These are phyloP conservation scores for Suillus occidentalis DNA, from an alignment of 768 basidiomycete genomes.

Conservation along the genomic window DNA sequence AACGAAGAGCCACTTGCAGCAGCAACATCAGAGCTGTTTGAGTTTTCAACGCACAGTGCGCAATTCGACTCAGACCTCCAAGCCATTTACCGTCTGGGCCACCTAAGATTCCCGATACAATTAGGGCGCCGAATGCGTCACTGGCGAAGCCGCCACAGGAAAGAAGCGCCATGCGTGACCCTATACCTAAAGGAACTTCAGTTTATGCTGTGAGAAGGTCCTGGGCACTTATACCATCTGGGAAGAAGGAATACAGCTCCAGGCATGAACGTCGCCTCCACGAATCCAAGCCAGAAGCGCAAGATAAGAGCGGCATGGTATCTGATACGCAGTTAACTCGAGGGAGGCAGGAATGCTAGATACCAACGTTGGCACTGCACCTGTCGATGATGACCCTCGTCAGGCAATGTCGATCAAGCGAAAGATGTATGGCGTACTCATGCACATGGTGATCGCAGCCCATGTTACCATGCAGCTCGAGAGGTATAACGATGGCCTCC, in stretches of 20 bases:
- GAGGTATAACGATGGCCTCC: constrained; percentile 62
- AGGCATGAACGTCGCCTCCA: constrained; percentile 67
- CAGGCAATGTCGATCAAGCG: background rate
- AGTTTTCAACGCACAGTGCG: background rate
- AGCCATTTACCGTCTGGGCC: constrained; percentile 67
- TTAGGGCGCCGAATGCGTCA: constrained; percentile 77
- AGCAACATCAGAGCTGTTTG: background rate
- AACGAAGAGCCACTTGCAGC: constrained; percentile 65
- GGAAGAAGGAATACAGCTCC: constrained; percentile 65
- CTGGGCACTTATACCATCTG: constrained; percentile 45
- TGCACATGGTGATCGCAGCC: constrained; percentile 58
- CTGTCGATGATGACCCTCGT: constrained; percentile 9
- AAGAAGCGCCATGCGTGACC: constrained; percentile 61
- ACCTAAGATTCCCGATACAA: constrained; percentile 72
- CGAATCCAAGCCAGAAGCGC: constrained; percentile 75
- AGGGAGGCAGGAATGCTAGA: too few species aligned
- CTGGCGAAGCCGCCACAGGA: constrained; percentile 70
- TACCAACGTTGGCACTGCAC: constrained; percentile 35
- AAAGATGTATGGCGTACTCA: constrained; percentile 36
- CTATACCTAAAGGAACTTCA: constrained; percentile 32
- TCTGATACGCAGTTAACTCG: constrained; percentile 26
- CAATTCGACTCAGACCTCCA: constrained; percentile 55
- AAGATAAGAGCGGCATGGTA: constrained; percentile 51
- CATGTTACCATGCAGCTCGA: constrained; percentile 67
- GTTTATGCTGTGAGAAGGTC: background rate